phyloP scores from a whole-genome alignment of 495 filamentous ascomycete species.

The Xylaria bambusicola region DNA sequence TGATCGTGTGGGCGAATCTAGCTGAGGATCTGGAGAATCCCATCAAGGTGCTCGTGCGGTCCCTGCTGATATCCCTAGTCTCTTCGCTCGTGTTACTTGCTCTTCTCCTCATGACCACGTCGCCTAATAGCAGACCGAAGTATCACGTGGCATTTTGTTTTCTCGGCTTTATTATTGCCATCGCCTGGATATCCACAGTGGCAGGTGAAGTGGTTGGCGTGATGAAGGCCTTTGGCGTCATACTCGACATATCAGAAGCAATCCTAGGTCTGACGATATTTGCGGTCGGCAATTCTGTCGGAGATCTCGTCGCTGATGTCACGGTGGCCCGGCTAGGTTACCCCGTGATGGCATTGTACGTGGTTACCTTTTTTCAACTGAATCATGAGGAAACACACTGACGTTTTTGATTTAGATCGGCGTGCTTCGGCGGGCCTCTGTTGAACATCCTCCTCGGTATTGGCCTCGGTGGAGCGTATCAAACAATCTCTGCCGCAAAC shows the following conservation, averaged over 20 bases:
- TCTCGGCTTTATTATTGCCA: constrained; percentile 85
- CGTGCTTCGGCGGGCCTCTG: constrained; percentile 97
- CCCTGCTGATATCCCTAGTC: constrained; percentile 69
- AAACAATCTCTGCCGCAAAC: constrained; percentile 65
- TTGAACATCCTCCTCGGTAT: constrained; percentile 96
- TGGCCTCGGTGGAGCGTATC: constrained; percentile 83
- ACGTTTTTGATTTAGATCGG: constrained; percentile 52
- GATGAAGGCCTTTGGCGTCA: constrained; percentile 90
- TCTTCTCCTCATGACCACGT: constrained; percentile 64
- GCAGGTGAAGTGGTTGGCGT: constrained; percentile 96
- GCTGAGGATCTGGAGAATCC: constrained; percentile 50
- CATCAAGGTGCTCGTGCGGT: constrained; percentile 51
- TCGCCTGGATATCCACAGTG: constrained; percentile 95
- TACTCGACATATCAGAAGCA: constrained; percentile 91
- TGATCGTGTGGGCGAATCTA: constrained; percentile 75
- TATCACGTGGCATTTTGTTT: constrained; percentile 80
- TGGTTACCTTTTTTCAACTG: constrained; percentile 20
- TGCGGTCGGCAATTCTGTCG: constrained; percentile 92
- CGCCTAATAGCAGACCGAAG: constrained; percentile 55
- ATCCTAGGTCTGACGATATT: constrained; percentile 96
- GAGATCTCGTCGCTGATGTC: constrained; percentile 92
- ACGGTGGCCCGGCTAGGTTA: constrained; percentile 91
- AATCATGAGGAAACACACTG: constrained; percentile 18
- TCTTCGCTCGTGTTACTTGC: constrained; percentile 66
- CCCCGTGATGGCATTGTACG: constrained; percentile 89